Conservation (phyloP, 2,329 filamentous ascomycete genomes). For the Arachnomyces sp. region DNA sequence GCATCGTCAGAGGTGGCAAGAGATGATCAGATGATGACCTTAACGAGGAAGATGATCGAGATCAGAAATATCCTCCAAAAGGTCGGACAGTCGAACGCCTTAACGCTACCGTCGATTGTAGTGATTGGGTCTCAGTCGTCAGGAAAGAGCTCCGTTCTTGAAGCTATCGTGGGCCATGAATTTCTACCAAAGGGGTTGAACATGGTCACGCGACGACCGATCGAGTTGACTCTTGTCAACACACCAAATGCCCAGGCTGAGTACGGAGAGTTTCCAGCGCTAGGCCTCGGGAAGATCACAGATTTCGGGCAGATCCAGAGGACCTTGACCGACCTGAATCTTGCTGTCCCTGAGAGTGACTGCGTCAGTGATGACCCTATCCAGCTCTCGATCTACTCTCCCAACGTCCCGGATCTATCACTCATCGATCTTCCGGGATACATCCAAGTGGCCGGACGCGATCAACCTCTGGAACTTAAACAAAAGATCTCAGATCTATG, state of each 20-base stretch:
- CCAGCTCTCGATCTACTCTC: constrained; percentile 89
- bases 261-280: constrained; percentile 91
- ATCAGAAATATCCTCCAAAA: constrained; percentile 85
- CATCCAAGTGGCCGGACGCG: constrained; percentile 86
- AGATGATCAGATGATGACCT: constrained; percentile 98
- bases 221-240: constrained; percentile 92
- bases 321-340: constrained; percentile 87
- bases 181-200: constrained; percentile 97
- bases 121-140: constrained; percentile 98
- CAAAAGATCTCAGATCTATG: constrained; percentile 93
- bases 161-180: constrained; percentile 95
- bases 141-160: constrained; percentile 92
- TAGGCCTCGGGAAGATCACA: constrained; percentile 79
- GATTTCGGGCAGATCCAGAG: constrained; percentile 90
- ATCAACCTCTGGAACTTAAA: constrained; percentile 85
- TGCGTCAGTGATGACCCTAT: constrained; percentile 97
- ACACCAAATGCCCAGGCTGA: constrained; percentile 79
- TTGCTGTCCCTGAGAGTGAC: constrained; percentile 80
- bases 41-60: constrained; percentile 99
- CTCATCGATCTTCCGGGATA: constrained; percentile 95
- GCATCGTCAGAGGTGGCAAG: constrained; percentile 41
- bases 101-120: constrained; percentile 93
- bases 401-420: constrained; percentile 88
- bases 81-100: constrained; percentile 79
- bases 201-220: constrained; percentile 94